phyloP scores from a whole-genome alignment of 257 asterid genomes.

The Nicotiana noctiflora region DNA sequence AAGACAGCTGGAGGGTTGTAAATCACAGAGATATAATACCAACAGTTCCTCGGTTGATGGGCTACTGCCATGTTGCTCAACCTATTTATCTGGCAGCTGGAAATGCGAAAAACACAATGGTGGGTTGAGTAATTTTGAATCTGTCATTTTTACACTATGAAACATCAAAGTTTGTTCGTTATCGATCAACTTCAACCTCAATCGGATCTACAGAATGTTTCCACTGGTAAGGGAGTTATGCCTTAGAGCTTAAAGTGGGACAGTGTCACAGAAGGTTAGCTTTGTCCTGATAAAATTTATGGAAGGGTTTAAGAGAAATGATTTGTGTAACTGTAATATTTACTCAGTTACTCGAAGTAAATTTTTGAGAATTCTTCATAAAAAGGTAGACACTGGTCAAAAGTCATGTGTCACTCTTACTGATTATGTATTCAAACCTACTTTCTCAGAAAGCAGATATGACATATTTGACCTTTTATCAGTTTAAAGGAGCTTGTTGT shows the following conservation, averaged over 20 bases:
- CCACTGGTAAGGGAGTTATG: not conserved
- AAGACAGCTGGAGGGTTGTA: slow-evolving; percentile 92
- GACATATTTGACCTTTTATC: not conserved
- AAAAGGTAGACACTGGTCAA: not conserved
- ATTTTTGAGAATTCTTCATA: not conserved
- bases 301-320: not conserved
- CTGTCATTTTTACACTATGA: not conserved
- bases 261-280: not conserved
- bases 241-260: too few relatives aligned
- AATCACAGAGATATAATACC: slow-evolving; percentile 97
- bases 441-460: not conserved
- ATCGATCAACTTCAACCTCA: not conserved
- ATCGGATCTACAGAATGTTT: not conserved
- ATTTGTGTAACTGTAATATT: not conserved
- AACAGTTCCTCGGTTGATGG: slow-evolving; percentile 74
- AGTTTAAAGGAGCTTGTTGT: not conserved
- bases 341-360: not conserved
- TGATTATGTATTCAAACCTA: not conserved
- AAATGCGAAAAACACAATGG: slow-evolving; percentile 37
- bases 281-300: not conserved
- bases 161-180: not conserved
- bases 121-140: slow-evolving; percentile 21
- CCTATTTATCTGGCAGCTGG: slow-evolving; percentile 80
- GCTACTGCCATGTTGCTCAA: slow-evolving; percentile 97
- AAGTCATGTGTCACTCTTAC: not conserved